These are phyloP conservation scores for Podospora conica DNA, from an alignment of 495 filamentous ascomycete species.

Conservation along the genomic window DNA sequence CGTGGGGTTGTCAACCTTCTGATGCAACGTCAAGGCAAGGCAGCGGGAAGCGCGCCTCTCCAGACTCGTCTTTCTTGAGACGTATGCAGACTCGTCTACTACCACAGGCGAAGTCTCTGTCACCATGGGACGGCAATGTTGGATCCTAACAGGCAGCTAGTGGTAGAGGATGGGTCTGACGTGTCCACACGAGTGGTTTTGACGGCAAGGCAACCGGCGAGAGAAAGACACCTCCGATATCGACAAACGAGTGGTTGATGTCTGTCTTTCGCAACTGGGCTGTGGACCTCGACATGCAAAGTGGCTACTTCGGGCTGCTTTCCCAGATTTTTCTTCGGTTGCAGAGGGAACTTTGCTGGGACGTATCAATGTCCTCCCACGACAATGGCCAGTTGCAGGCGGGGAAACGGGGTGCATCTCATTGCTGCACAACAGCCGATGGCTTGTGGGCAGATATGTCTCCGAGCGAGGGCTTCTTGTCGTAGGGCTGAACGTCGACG, in stretches of 20 bases:
- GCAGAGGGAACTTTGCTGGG: neutral
- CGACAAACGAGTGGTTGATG: neutral
- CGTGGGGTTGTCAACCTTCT: slow-evolving; percentile 2
- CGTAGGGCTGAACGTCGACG: neutral
- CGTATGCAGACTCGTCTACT: neutral
- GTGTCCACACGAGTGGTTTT: neutral
- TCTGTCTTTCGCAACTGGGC: neutral
- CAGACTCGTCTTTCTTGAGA: neutral
- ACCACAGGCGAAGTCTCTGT: neutral
- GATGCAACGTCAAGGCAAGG: neutral
- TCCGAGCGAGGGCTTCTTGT: neutral
- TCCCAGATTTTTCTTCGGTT: neutral
- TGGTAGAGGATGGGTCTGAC: neutral
- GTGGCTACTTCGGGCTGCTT: neutral
- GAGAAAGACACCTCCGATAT: neutral
- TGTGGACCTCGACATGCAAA: neutral
- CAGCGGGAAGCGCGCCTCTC: neutral
- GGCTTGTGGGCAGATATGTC: neutral
- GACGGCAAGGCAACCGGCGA: neutral
- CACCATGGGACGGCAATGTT: neutral
- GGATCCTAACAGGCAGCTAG: neutral
- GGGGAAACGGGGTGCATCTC: neutral
- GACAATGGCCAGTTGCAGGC: neutral
- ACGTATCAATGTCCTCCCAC: neutral
- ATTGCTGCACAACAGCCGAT: neutral